Evolutionary conservation across 345 rosid species (phyloP).

Genomic region (Boechera divaricarpa): DNA sequence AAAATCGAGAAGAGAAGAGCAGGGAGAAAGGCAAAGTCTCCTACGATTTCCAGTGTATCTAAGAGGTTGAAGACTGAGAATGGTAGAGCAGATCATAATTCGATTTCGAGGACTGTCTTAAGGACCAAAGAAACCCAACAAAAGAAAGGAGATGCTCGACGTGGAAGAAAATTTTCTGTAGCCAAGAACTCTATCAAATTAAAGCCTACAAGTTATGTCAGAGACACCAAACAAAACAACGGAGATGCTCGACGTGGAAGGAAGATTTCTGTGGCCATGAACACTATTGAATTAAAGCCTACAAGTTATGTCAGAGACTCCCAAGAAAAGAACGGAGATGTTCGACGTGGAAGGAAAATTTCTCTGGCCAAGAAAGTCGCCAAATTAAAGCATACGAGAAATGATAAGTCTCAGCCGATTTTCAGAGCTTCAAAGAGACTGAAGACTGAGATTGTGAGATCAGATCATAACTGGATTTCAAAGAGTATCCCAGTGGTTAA

Average conservation of each 20-base stretch:
- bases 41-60: neutral
- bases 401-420: constrained; percentile 3
- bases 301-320: neutral
- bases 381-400: constrained; percentile 4
- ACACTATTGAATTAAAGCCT: neutral
- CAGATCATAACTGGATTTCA: constrained; percentile 6
- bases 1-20: constrained; percentile 16
- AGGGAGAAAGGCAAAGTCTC: constrained; percentile 10
- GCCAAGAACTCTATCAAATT: neutral
- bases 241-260: constrained; percentile 9
- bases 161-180: constrained; percentile 18
- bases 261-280: constrained; percentile 1
- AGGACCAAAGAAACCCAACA: constrained; percentile 18
- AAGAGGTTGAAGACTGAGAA: constrained; percentile 30
- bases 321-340: neutral
- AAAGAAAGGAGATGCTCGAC: constrained; percentile 8
- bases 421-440: constrained; percentile 30
- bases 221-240: neutral
- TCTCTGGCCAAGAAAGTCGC: neutral
- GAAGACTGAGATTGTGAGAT: constrained; percentile 28
- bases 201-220: neutral
- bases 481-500: constrained; percentile 8
- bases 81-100: constrained; percentile 3
- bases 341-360: constrained; percentile 16
- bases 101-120: neutral